These are phyloP conservation scores for Dactylellina cionopaga DNA, from an alignment of 2,329 filamentous ascomycete species.

Conservation along the genomic window DNA sequence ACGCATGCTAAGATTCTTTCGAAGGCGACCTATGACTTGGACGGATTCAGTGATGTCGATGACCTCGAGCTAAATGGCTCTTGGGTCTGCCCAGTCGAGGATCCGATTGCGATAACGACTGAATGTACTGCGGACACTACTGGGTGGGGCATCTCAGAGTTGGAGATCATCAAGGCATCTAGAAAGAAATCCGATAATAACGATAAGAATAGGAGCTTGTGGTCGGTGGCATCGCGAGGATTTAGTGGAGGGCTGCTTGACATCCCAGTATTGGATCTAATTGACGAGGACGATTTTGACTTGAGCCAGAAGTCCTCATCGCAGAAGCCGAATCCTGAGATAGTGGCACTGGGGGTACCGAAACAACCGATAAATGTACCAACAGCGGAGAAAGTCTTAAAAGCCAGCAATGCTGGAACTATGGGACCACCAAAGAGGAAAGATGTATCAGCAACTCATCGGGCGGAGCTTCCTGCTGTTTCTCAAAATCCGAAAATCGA, in stretches of 20 bases:
- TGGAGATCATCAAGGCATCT: constrained; percentile 19
- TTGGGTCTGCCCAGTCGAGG: too few relatives aligned
- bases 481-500: not conserved
- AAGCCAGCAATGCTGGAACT: not conserved
- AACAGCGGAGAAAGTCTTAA: not conserved
- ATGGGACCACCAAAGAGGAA: not conserved
- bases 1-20: constrained; percentile 39
- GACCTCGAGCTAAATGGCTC: too few relatives aligned
- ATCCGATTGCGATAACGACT: not conserved
- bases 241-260: constrained; percentile 11
- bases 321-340: not conserved
- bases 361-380: not conserved
- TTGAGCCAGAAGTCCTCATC: constrained; percentile 20
- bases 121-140: constrained; percentile 27
- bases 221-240: constrained; percentile 26
- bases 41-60: constrained; percentile 3
- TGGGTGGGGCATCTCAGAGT: constrained; percentile 39
- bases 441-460: too few relatives aligned
- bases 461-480: too few relatives aligned
- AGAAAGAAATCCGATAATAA: not conserved
- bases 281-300: constrained; percentile 44
- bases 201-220: constrained; percentile 2
- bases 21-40: constrained; percentile 26
- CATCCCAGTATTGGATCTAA: constrained; percentile 36
- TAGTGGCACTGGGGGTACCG: not conserved